A percentile compares a stretch with the other conserved stretches of the same genome.
phyloP scores from a whole-genome alignment of 2,329 filamentous ascomycete species.

The Fusarium sp. region DNA sequence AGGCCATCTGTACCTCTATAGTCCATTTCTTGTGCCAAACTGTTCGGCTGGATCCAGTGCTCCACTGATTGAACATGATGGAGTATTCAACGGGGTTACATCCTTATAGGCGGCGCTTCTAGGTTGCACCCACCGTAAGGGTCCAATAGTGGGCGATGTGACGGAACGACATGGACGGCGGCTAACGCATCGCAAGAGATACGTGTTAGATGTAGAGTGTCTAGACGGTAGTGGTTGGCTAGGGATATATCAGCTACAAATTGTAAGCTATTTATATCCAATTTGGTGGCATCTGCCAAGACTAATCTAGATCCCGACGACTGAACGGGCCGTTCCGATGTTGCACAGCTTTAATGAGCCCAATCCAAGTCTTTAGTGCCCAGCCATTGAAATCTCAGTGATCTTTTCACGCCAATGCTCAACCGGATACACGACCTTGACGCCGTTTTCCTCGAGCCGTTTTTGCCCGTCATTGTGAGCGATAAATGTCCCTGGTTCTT shows the following conservation, averaged over 20 bases:
- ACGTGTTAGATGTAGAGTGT: no score
- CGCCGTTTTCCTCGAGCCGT: slow-evolving; percentile 40
- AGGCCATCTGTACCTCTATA: slow-evolving; percentile 32
- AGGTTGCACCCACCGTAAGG: no score
- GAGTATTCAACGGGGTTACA: neutral
- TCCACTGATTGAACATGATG: neutral
- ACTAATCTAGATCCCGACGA: no score
- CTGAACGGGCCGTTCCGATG: neutral
- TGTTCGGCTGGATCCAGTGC: neutral
- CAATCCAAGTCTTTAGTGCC: slow-evolving; percentile 57
- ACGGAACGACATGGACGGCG: neutral
- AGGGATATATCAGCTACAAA: no score
- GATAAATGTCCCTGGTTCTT: slow-evolving; percentile 53
- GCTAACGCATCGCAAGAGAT: neutral
- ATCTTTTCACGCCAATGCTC: slow-evolving; percentile 65
- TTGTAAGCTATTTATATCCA: neutral
- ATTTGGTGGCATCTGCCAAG: no score
- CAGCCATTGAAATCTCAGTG: slow-evolving; percentile 68
- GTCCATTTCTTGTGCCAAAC: slow-evolving; percentile 35
- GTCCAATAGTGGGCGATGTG: no score
- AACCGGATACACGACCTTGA: slow-evolving; percentile 50
- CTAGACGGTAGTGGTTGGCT: neutral
- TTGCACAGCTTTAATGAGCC: neutral
- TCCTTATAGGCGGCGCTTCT: slow-evolving; percentile 1
- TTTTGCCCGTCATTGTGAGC: slow-evolving; percentile 47